Conservation (phyloP, 768 basidiomycete species). For the Podaxis sp. region DNA sequence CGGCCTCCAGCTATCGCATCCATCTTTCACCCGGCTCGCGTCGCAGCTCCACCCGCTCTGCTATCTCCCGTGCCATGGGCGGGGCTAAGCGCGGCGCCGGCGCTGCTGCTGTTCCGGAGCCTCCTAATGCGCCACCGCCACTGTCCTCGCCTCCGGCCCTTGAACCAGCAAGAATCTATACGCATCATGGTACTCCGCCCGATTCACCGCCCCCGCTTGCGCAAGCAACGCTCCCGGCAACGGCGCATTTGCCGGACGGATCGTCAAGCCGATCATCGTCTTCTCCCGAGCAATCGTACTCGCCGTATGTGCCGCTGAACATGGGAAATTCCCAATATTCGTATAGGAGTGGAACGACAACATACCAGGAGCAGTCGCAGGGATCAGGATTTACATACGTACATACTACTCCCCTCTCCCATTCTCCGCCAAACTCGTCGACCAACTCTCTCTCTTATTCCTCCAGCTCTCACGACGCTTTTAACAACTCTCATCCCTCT, state of each 20-base stretch:
- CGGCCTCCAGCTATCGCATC: slow-evolving; percentile 62
- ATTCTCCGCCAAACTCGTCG: slow-evolving; percentile 21
- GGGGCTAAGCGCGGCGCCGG: slow-evolving; percentile 24
- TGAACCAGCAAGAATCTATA: slow-evolving; percentile 39
- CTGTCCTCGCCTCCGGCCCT: slow-evolving; percentile 42
- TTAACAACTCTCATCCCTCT: slow-evolving; percentile 36
- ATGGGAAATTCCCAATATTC: slow-evolving; percentile 27
- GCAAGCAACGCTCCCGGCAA: slow-evolving; percentile 47
- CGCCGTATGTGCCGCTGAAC: slow-evolving; percentile 19
- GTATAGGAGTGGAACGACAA: slow-evolving; percentile 39
- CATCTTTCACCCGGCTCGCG: slow-evolving; percentile 80
- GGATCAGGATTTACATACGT: slow-evolving; percentile 35
- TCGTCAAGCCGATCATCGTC: slow-evolving; percentile 43
- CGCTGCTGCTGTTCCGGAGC: slow-evolving; percentile 2
- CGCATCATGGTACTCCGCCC: slow-evolving; percentile 41
- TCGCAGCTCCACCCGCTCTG: slow-evolving; percentile 62
- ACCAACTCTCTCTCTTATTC: slow-evolving; percentile 25
- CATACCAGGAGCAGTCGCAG: slow-evolving; percentile 44
- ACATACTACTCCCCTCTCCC: slow-evolving; percentile 33
- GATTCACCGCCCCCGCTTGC: slow-evolving; percentile 56
- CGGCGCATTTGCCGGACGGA: slow-evolving; percentile 31
- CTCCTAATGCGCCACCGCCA: slow-evolving; percentile 25
- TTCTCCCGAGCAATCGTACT: slow-evolving; percentile 43
- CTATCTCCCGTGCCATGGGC: slow-evolving; percentile 43
- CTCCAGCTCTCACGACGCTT: slow-evolving; percentile 28